phyloP scores from a whole-genome alignment of 805 yeast species.

The Teunomyces tritomae region DNA sequence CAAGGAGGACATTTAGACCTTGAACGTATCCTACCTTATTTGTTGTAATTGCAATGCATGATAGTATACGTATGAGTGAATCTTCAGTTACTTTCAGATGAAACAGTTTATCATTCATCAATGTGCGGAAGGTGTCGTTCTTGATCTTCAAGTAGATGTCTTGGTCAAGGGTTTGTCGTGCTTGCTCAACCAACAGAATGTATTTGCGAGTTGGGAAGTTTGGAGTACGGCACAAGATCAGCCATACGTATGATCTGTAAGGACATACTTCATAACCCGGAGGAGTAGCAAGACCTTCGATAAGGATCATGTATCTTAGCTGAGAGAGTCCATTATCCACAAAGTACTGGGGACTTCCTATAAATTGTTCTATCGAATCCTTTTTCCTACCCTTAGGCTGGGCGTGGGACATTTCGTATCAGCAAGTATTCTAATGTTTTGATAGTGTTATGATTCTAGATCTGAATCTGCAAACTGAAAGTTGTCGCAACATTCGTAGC shows the following conservation, averaged over 20 bases:
- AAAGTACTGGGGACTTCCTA: constrained; percentile 43
- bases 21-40: constrained; percentile 65
- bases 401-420: constrained; percentile 2
- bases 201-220: constrained; percentile 58
- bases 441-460: not conserved
- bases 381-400: constrained; percentile 39
- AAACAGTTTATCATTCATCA: constrained; percentile 70
- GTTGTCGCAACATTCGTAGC: too few species aligned
- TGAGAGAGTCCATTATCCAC: constrained; percentile 51
- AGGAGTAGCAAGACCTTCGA: constrained; percentile 41
- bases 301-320: constrained; percentile 39
- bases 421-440: not conserved
- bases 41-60: constrained; percentile 61
- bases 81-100: constrained; percentile 66
- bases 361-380: constrained; percentile 53
- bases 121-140: constrained; percentile 83
- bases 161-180: constrained; percentile 46
- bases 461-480: too few species aligned
- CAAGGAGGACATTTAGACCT: constrained; percentile 84
- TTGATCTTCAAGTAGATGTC: constrained; percentile 65
- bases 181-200: constrained; percentile 45
- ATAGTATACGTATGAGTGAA: constrained; percentile 62
- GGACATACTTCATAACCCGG: constrained; percentile 55
- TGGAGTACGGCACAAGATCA: constrained; percentile 64
- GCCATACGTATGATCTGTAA: constrained; percentile 77